Percentiles rank a stretch among this genome's conserved stretches.
These are phyloP conservation scores for Lipomyces spencermartinsiae DNA, from an alignment of 805 yeast species.

Conservation along the genomic window DNA sequence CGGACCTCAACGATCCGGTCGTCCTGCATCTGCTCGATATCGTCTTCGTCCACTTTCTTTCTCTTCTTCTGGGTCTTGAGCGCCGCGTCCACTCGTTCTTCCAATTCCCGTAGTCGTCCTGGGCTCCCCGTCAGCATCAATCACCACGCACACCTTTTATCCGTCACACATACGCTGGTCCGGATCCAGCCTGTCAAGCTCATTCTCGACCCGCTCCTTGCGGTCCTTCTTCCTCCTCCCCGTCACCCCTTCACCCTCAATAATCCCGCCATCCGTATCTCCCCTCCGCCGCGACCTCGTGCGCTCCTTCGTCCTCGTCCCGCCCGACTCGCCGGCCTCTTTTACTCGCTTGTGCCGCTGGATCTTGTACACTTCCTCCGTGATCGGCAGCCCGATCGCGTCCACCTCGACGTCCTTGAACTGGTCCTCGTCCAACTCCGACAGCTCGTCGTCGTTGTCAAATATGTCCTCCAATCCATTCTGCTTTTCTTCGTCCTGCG, in stretches of 20 bases:
- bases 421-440: conserved; percentile 51
- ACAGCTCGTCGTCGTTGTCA: conserved; percentile 46
- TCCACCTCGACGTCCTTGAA: conserved; percentile 45
- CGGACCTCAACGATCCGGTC: conserved; percentile 82
- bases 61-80: conserved; percentile 64
- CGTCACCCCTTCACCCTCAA: conserved; percentile 7
- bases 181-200: conserved; percentile 19
- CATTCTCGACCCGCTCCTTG: conserved; percentile 22
- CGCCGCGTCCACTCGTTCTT: conserved; percentile 79
- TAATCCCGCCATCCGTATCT: conserved; percentile 17
- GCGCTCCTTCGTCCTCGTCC: conserved; percentile 32
- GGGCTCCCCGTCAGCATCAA: conserved; percentile 28
- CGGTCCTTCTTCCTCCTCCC: conserved; percentile 29
- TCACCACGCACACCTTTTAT: background rate
- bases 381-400: conserved; percentile 43
- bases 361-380: conserved; percentile 50
- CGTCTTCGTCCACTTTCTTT: conserved; percentile 84
- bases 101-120: conserved; percentile 75
- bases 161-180: conserved; percentile 24
- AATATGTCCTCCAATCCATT: conserved; percentile 12
- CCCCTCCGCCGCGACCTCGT: conserved; percentile 28
- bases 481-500: conserved; percentile 27
- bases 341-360: conserved; percentile 46
- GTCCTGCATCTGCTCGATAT: conserved; percentile 93
- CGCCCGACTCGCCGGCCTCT: conserved; percentile 27